Evolutionary conservation across 2,329 filamentous ascomycete genomes (phyloP), one percentile per base, ranked within the genome.

Genomic region (Herpotrichia juniperi): DNA sequence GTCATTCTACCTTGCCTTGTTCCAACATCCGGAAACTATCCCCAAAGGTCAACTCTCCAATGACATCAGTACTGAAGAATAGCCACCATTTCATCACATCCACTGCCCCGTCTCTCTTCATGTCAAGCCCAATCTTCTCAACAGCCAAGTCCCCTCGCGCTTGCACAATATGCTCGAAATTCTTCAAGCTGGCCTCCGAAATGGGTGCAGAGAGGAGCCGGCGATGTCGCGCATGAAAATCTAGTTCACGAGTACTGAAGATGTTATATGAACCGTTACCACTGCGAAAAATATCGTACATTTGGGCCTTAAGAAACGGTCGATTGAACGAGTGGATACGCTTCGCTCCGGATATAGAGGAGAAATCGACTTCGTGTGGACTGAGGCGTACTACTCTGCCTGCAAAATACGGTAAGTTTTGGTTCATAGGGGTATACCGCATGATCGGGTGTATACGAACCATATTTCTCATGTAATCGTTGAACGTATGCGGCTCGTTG

Each of bases 31-130:
- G 65, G 50, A 85, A 84, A 0, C 80, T 80, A 16, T 83, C 76
- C 0, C 83, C 82, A 62, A 86, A 85, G 1, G 71, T 77, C 4
- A 86, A 63, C 44, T 83, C 75, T 0, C 77, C 80, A 43, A 84
- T 81, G 1, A 83, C 67, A 58, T 86, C 83, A 0, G 81, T 82
- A 0, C 81, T 68, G 74, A 83, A 77, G 46, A 82, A 83, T 5
- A 78, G 63, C 69, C 75, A 81, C 82, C 82, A 85, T 49, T 83
- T 83, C 50, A 76, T 74, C 0, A 84, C 65, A 53, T 85, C 81
- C 0, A 69, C 72, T 0, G 53, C 67, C 0, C 77, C 74, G 0
- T 58, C 58, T n/a, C 45, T 61, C 56, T 72, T 49, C 53, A 77
- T 74, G 42, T 84, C 81, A n/a, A 75, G 64, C 0, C 54, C 62